Evolutionary conservation across 768 basidiomycete species (phyloP), one percentile per base, ranked within the genome.

Genomic region (Tylopilus rubrobrunneus): DNA sequence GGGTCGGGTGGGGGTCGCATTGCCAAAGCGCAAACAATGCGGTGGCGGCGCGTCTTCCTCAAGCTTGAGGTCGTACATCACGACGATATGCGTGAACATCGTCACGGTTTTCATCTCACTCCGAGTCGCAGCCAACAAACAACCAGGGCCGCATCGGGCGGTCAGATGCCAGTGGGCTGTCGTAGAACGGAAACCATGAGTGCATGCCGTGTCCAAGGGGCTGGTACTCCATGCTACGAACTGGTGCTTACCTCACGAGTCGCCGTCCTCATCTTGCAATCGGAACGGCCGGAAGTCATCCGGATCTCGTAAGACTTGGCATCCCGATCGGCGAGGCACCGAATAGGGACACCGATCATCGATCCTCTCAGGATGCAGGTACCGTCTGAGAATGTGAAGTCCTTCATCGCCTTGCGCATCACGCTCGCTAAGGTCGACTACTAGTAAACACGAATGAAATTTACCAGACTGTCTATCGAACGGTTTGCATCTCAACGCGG

Each of bases 11-110:
- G 2, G 1, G 7, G 25, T 47, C 1, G 23, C 12, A 4, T 40
- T 9, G 8, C 48, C 42, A 4, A 51, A 11, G 6, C 3, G 29
- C 45, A 49, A 0, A 15, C 5, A 36, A 14, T 3, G 3, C 15
- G 53, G 62, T 11, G 1, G 19, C n/a, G n/a, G 31, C 19, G 49
- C 25, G 15, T 17, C 17, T 15, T 57, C 56, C 17, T 47, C 56
- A 33, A 60, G 7, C 21, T 56, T 63, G 44, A 63, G 14, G 15
- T 63, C 62, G n/a, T 63, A 63, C 21, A 41, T 47, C 68, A 55
- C 66, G 15, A 82, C 55, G 6, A 81, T 47, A 49, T 78, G 67
- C 3, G 78, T 78, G 31, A 81, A 49, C 64, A 82, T 72, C 0
- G 70, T 19, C 19, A 19, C 19, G 19, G 19, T 61, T 59, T 82